These are phyloP conservation scores for Crassisporium funariophilum DNA, from an alignment of 768 basidiomycete species.

Conservation along the genomic window DNA sequence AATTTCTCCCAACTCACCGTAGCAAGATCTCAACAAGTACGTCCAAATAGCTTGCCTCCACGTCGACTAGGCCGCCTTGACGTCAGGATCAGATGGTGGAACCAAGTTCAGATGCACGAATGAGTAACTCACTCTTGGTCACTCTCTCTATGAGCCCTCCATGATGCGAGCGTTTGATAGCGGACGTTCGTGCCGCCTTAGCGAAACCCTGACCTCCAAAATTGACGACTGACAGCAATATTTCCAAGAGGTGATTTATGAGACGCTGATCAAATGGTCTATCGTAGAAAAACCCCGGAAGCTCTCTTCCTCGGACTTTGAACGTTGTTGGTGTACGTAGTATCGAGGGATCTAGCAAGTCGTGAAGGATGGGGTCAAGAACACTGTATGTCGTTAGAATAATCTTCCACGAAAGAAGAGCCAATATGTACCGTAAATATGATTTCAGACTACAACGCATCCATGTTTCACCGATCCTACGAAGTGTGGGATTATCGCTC, in stretches of 20 bases:
- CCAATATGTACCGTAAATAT: slow-evolving; percentile 74
- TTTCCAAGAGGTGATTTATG: slow-evolving; percentile 73
- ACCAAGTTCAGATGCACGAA: slow-evolving; percentile 3
- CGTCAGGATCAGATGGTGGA: slow-evolving; percentile 6
- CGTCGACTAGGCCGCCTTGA: slow-evolving; percentile 41
- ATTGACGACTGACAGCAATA: slow-evolving; percentile 71
- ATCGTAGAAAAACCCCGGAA: slow-evolving; percentile 70
- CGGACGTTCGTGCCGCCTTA: slow-evolving; percentile 67
- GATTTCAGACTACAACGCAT: slow-evolving; percentile 93
- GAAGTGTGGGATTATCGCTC: slow-evolving; percentile 70
- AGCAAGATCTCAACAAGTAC: slow-evolving; percentile 72
- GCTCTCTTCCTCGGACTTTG: slow-evolving; percentile 64
- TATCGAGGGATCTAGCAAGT: slow-evolving; percentile 73
- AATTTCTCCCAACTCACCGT: slow-evolving; percentile 66
- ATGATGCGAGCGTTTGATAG: slow-evolving; percentile 67
- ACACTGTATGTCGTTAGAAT: slow-evolving; percentile 53
- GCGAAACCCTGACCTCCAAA: slow-evolving; percentile 91
- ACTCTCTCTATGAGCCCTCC: slow-evolving; percentile 62
- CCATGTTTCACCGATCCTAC: slow-evolving; percentile 92
- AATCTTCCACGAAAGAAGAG: neutral
- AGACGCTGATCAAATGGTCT: slow-evolving; percentile 77
- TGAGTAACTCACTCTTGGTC: slow-evolving; percentile 49
- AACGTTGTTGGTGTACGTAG: slow-evolving; percentile 48
- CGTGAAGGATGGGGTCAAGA: slow-evolving; percentile 83
- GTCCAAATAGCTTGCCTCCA: slow-evolving; percentile 76